Conservation (phyloP, 129 eudicot species). For the Centella asiatica region DNA sequence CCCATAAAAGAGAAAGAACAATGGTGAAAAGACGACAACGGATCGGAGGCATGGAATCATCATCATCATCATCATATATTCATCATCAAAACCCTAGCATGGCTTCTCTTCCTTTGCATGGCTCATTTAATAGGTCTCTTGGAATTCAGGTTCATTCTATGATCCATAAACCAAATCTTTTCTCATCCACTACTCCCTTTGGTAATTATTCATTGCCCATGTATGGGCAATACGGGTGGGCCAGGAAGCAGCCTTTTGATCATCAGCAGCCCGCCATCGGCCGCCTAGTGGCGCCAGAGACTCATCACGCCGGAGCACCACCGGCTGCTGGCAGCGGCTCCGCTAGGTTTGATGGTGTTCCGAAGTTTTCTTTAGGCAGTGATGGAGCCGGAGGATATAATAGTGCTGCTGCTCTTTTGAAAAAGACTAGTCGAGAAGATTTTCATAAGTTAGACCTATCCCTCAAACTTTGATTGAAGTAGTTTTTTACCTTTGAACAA, state of each 20-base stretch:
- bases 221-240: slow-evolving; percentile 21
- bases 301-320: slow-evolving; percentile 15
- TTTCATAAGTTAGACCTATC: slow-evolving; percentile 60
- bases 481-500: slow-evolving; percentile 1
- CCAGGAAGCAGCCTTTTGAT: slow-evolving; percentile 24
- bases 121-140: slow-evolving; percentile 37
- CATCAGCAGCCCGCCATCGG: slow-evolving; percentile 37
- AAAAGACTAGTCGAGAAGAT: slow-evolving; percentile 34
- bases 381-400: slow-evolving; percentile 24
- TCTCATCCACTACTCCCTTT: slow-evolving; percentile 7
- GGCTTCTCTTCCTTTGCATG: slow-evolving; percentile 46
- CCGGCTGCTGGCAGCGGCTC: slow-evolving; percentile 18
- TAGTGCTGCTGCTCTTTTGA: slow-evolving; percentile 21
- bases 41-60: slow-evolving; percentile 10
- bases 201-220: neutral
- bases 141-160: slow-evolving; percentile 64
- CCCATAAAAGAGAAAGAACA: slow-evolving; percentile 64
- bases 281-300: slow-evolving; percentile 28
- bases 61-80: slow-evolving; percentile 1
- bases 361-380: slow-evolving; percentile 28
- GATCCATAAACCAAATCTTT: slow-evolving; percentile 39
- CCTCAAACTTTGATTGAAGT: slow-evolving; percentile 42
- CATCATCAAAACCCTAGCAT: slow-evolving; percentile 17
- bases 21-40: slow-evolving; percentile 33
- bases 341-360: slow-evolving; percentile 29